These are phyloP conservation scores for Asterella californica DNA, from an alignment of 225 moss, liverwort and hornwort species.

Conservation along the genomic window DNA sequence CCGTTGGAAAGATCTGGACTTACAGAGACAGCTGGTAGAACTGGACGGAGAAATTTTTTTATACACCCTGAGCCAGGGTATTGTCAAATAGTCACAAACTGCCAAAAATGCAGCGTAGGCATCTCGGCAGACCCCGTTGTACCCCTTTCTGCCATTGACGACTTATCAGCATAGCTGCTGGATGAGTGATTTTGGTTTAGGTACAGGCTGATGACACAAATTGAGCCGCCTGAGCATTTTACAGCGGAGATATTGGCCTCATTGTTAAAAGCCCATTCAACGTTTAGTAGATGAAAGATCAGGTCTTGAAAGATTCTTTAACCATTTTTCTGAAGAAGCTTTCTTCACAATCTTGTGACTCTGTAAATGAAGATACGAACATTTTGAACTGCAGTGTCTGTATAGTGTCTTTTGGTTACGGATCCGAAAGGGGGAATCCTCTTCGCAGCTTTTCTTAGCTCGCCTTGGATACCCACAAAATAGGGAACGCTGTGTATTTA, in stretches of 20 bases:
- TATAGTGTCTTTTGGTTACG: background rate
- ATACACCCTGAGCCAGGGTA: constrained; percentile 3
- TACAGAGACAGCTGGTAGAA: constrained; percentile 9
- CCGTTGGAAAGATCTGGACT: constrained; percentile 13
- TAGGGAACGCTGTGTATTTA: too few species aligned
- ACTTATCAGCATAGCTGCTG: background rate
- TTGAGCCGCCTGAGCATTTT: constrained; percentile 12
- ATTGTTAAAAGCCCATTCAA: constrained; percentile 20
- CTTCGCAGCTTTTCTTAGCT: too few species aligned
- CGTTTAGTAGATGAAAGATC: constrained; percentile 10
- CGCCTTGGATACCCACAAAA: too few species aligned
- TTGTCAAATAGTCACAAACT: constrained; percentile 15
- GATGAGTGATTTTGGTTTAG: constrained; percentile 12
- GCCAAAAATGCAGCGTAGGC: background rate
- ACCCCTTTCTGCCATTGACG: constrained; percentile 7
- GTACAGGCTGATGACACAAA: constrained; percentile 6
- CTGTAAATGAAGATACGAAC: constrained; percentile 15
- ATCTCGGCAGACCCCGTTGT: background rate
- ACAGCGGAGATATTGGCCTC: constrained; percentile 6
- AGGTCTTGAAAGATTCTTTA: constrained; percentile 19
- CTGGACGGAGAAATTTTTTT: constrained; percentile 6
- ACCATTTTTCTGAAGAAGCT: constrained; percentile 25
- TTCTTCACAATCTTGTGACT: constrained; percentile 24
- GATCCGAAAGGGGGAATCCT: too few species aligned
- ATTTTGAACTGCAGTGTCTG: background rate